Conservation (phyloP, 257 asterid species). For the Agastache rugosa region DNA sequence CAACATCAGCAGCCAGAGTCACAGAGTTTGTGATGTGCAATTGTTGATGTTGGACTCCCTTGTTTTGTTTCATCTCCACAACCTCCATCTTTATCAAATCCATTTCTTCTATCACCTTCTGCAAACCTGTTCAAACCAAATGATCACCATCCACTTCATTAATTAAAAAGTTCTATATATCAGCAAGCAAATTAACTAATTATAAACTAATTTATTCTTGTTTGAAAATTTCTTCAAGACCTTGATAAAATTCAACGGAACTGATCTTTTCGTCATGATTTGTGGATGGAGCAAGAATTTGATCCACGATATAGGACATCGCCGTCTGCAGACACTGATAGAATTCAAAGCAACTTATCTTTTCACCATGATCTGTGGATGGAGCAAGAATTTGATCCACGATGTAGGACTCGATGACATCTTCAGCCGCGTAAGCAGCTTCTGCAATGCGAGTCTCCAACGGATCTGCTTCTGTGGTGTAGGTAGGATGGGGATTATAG, state of each 20-base stretch:
- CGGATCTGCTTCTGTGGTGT: not conserved
- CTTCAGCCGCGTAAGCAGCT: constrained; percentile 15
- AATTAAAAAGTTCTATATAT: too few species aligned
- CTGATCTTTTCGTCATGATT: not conserved
- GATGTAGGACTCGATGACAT: not conserved
- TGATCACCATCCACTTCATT: too few species aligned
- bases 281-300: too few species aligned
- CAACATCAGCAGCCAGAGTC: too few species aligned
- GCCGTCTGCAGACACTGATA: too few species aligned
- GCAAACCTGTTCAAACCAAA: not conserved
- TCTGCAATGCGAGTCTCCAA: constrained; percentile 3
- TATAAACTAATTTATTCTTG: too few species aligned
- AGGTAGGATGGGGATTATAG: not conserved
- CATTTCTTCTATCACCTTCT: constrained; percentile 4
- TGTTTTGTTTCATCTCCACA: not conserved
- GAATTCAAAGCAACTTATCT: too few species aligned
- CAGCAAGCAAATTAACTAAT: too few species aligned
- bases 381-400: not conserved
- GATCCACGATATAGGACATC: too few species aligned
- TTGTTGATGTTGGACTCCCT: not conserved
- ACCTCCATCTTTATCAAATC: not conserved
- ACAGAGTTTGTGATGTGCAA: too few species aligned
- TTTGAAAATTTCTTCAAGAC: not conserved
- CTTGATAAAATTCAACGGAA: not conserved
- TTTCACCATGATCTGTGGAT: not conserved